Evolutionary conservation across 805 yeast species (phyloP), one percentile per base, ranked within the genome.

Genomic region (Wickerhamiella sergipiensis): DNA sequence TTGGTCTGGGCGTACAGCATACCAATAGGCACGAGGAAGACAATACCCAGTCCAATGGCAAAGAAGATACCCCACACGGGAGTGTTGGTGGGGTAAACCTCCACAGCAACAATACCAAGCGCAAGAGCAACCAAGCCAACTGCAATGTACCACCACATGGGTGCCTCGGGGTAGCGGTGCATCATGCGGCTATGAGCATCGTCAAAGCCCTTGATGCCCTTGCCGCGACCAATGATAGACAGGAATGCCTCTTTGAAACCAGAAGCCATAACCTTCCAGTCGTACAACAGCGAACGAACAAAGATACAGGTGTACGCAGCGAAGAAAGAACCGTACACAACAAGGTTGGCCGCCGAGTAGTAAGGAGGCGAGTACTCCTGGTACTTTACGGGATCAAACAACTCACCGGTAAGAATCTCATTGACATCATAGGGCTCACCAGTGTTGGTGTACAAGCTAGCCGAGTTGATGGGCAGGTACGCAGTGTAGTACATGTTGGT

Each of bases 1-100:
- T 80, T 81, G 0, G 87, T 79, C 29, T 76, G 75, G 3, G 85
- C 78, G 17, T 74, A 74, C 47, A 82, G 71, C 9, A 82, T 67
- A 9, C 82, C 77, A 31, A 80, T 69, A 17, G 88, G 89, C 39
- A 81, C 64, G 53, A 82, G 64, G 62, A 81, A 80, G n/a, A 78
- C 61, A 39, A 76, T 62, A 52, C 77, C 75, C 56, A 80, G 72
- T 8, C 70, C 66, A 15, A 81, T 66, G 1, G 80, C 78, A 55
- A 81, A 73, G 55, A 82, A 74, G 31, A 81, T 66, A 2, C 81
- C 80, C 79, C 81, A 81, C 18, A 78, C 71, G 0, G 67, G 67
- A 6, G 64, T 59, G 38, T 53, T 24, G 26, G 60, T 59, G 52
- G 73, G 67, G 54, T 70, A 77, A 1, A 75, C 74, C 54, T 74